Base-by-base conservation (phyloP, 441 rosid species). In the Jatropha multifida region DNA sequence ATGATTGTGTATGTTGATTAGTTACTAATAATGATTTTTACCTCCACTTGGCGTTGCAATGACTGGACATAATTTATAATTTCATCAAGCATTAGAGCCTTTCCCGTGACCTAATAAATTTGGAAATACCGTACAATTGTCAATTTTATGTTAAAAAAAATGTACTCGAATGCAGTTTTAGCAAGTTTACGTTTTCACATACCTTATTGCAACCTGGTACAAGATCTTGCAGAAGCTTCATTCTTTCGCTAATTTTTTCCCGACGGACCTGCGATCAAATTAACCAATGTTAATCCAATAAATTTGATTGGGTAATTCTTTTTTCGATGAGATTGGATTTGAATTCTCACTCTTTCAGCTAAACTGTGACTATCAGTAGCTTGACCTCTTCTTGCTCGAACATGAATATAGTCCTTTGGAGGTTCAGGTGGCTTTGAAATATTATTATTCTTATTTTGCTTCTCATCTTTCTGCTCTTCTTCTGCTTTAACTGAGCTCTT, bases 311-410 rank as follows among this genome's bases (percentile, higher is more conserved):
- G 32, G 20, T 4, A 1, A 5, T 14, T 52, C 13, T 2, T 8
- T 66, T 46, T 49, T 4, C 8, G 14, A 48, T 2, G 6, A 38
- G 68, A 6, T 41, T 52, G 58, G 46, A 3, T 52, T 27, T 54
- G 26, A 27, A 27, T 52, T 65, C 80, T 62, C 86, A 93, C 99
- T 69, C 98, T 88, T 82, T 94, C 98, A 66, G 98, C 98, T 37
- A 94, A 88, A 73, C 98, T 94, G 68, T 94, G 98, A 64, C 98
- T 94, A 81, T 94, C 99, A 3, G 99, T 95, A 17, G 99, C 99
- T 38, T 95, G 97, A 71, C 99, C 99, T 74, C 99, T 88, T 82
- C 98, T 86, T 11, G 98, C 97, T 83, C 99, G 86, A 8, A 94
- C 99, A 87, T 94, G 99, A 78, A 94, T 94, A 44, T 91, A 94